Base-by-base conservation (phyloP, 768 basidiomycete species). In the Wakefieldia striispora region DNA sequence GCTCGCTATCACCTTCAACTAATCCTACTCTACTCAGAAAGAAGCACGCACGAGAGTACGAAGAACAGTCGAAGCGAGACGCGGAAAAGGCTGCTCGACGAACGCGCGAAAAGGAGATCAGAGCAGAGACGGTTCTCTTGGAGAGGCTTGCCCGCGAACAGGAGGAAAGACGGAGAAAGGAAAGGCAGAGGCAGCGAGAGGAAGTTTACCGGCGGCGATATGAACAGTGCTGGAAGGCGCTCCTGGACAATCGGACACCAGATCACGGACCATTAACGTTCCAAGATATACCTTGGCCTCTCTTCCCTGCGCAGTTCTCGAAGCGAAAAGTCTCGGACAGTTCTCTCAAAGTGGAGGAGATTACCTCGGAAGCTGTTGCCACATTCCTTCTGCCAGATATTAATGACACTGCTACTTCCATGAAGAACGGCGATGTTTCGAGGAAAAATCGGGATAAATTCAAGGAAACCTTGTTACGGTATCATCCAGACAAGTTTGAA, bases 401-500 rank as follows among this genome's bases (percentile, higher is more conserved):
- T 24, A 33, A 51, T 35, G 23, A 43, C 39, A 27, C 29, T 13
- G 42, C 40, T 16, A 9, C 29, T 19, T 37, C 47, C 39, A 45
- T 55, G 38, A 40, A 44, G 17, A 44, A 54, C 19, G 61, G 51
- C 42, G 70, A 68, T 17, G 50, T 50, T 19, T 62, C 64, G 29
- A 79, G 73, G 64, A 79, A 75, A 61, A 73, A 71, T 29, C 83
- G 79, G 61, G 84, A 88, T 17, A 82, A 75, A 53, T 59, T 88
- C 39, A 72, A 83, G 57, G 86, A 88, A 66, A 76, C 84, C 0
- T 74, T 88, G 58, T 65, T 88, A 21, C 82, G 86, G 17, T 90
- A 86, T 63, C 88, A 90, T 61, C 88, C 88, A 2, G 88, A 90
- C 66, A 90, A 90, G 63, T 89, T 89, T 46, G 85, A 90, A 62